Conservation (phyloP, 495 filamentous ascomycete genomes). For the Tuber melanosporum region DNA sequence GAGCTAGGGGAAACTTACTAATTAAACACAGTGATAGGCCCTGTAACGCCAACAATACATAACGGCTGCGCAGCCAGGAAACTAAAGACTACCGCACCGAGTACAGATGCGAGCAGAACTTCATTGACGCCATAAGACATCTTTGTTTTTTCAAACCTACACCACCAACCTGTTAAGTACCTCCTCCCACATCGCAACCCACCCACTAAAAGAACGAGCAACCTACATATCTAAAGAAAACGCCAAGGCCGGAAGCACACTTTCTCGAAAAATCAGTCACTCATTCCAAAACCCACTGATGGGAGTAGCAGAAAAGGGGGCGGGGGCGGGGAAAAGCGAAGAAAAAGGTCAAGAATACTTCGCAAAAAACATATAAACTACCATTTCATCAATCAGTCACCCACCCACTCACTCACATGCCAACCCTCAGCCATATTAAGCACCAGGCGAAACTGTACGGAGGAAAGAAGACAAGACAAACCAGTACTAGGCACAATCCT, state of each 20-base stretch:
- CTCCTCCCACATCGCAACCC: neutral
- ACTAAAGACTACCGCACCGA: constrained; percentile 70
- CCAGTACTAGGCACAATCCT: constrained; percentile 66
- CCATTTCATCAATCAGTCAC: neutral
- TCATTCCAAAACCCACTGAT: neutral
- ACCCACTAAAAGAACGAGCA: neutral
- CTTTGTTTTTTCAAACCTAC: constrained; percentile 59
- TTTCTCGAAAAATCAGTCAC: constrained; percentile 37
- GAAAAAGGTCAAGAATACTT: constrained; percentile 51
- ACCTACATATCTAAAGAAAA: constrained; percentile 77
- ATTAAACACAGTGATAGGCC: constrained; percentile 81
- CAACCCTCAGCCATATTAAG: constrained; percentile 2
- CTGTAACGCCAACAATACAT: constrained; percentile 77
- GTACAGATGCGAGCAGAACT: constrained; percentile 68
- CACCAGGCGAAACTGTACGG: neutral
- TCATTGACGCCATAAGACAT: constrained; percentile 81
- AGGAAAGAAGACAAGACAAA: constrained; percentile 12
- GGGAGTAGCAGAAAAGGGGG: neutral
- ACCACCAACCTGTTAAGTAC: neutral
- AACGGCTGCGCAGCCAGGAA: constrained; percentile 70
- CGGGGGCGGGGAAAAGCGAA: neutral
- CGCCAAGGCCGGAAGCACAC: constrained; percentile 73
- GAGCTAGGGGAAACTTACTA: constrained; percentile 48
- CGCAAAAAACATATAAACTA: constrained; percentile 85
- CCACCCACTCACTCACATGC: constrained; percentile 9